Conservation (phyloP, 2,329 filamentous ascomycete genomes). For the Alternaria metachromatica region DNA sequence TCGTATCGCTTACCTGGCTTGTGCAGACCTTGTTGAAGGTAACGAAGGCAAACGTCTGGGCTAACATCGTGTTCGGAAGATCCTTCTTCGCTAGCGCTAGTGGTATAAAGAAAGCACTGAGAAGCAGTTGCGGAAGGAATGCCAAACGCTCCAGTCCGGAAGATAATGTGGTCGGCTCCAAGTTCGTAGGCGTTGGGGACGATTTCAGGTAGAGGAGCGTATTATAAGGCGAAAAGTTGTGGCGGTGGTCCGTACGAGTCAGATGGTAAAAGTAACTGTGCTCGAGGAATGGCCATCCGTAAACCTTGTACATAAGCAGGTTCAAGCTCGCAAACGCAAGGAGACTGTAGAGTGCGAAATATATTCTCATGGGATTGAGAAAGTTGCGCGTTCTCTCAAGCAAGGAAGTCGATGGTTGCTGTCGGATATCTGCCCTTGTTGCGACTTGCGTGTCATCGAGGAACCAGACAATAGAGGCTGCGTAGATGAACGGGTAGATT, state of each 20-base stretch:
- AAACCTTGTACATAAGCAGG: slow-evolving; percentile 76
- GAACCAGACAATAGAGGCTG: slow-evolving; percentile 80
- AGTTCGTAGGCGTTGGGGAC: slow-evolving; percentile 50
- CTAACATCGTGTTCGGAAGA: slow-evolving; percentile 83
- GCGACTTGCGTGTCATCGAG: slow-evolving; percentile 64
- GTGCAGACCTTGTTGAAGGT: slow-evolving; percentile 99
- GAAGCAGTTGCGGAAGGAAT: slow-evolving; percentile 84
- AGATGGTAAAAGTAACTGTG: slow-evolving; percentile 95
- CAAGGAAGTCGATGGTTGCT: slow-evolving; percentile 27
- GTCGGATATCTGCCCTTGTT: slow-evolving; percentile 2
- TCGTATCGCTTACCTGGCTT: slow-evolving; percentile 74
- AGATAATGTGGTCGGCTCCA: slow-evolving; percentile 42
- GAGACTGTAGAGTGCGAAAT: slow-evolving; percentile 69
- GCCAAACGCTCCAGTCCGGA: slow-evolving; percentile 77
- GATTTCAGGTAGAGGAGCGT: slow-evolving; percentile 87
- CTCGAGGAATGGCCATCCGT: slow-evolving; percentile 76
- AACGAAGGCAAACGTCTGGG: slow-evolving; percentile 96
- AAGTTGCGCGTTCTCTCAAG: slow-evolving; percentile 27
- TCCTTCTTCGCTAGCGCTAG: slow-evolving; percentile 80
- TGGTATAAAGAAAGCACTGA: slow-evolving; percentile 79
- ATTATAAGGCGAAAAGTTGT: slow-evolving; percentile 99
- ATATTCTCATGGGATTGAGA: slow-evolving; percentile 56
- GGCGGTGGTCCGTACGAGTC: slow-evolving; percentile 90
- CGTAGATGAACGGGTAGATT: slow-evolving; percentile 98
- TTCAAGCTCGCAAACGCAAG: slow-evolving; percentile 78